Evolutionary conservation across 2,329 filamentous ascomycete genomes (phyloP).

Genomic region (Ophiostoma angusticollis): DNA sequence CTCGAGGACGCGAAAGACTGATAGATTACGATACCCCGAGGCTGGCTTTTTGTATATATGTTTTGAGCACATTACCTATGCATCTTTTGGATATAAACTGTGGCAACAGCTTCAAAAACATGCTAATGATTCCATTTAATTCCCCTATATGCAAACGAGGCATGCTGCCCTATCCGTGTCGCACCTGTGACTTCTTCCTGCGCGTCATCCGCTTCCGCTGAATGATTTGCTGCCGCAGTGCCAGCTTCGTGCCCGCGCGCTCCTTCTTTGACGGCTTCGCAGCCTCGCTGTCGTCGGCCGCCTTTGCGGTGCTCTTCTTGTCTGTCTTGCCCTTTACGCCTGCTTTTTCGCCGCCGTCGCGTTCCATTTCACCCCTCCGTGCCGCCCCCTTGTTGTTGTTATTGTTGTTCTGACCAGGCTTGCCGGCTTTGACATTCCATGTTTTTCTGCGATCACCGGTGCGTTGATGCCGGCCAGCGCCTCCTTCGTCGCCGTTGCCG

Average conservation of each 20-base stretch:
- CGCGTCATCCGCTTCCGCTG: constrained; percentile 71
- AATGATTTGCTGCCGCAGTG: constrained; percentile 61
- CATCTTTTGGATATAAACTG: too few relatives aligned
- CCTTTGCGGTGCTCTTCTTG: constrained; percentile 16
- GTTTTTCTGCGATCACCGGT: not conserved
- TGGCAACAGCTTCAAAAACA: too few relatives aligned
- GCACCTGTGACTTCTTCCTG: constrained; percentile 60
- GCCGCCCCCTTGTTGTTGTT: not conserved
- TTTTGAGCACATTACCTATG: too few relatives aligned
- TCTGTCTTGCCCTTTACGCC: constrained; percentile 10
- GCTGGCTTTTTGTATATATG: not conserved
- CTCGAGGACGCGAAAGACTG: constrained; percentile 1
- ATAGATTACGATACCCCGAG: constrained; percentile 5
- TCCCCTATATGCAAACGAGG: too few relatives aligned
- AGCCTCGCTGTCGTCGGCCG: constrained; percentile 6
- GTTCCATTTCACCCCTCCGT: not conserved
- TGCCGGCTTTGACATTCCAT: not conserved
- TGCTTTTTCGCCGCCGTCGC: constrained; percentile 3
- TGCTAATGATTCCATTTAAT: too few relatives aligned
- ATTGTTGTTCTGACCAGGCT: constrained; percentile 1
- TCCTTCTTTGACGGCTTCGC: constrained; percentile 13
- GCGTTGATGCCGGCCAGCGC: constrained; percentile 18
- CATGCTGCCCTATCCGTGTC: too few relatives aligned
- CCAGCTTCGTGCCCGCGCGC: constrained; percentile 23
- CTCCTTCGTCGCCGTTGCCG: constrained; percentile 19